Evolutionary conservation across 768 basidiomycete genomes (phyloP), one percentile per base, ranked within the genome.

Genomic region (Leccinum truebloodii): DNA sequence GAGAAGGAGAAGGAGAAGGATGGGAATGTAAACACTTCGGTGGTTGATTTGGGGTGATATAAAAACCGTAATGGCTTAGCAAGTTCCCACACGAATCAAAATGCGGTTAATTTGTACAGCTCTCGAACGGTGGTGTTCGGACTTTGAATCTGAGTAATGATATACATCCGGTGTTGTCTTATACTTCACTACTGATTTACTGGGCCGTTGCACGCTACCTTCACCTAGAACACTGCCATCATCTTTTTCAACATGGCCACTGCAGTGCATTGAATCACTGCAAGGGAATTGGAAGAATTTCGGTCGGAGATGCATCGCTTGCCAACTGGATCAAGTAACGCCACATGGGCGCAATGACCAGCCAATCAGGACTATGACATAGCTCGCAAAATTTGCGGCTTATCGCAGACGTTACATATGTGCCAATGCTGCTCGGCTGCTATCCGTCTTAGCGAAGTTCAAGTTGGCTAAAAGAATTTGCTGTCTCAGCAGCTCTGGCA

Each of bases 31-130:
- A 55, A 30, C 52, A 18, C 54, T 59, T 56, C 18, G 44, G 54
- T 37, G 28, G 34, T 35, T 35, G 34, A 35, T 35, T 35, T 35
- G 34, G 34, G 34, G 63, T 30, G 28, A 52, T 65, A 59, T 63
- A 64, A 61, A 70, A 71, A 52, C 44, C 37, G 51, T 26, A 61
- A 64, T 64, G 66, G 53, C 60, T 63, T 63, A 58, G 62, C 67
- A 63, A 69, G 60, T 72, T 71, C 72, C 67, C 70, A 72, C 67
- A 70, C 67, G 14, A 60, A 62, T 61, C 57, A 49, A 58, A 35
- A 44, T 14, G 32, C 24, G 7, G 44, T 41, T 50, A 50, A 50
- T 28, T 50, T 16, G 24, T 8, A 24, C 48, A 22, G 20, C 9
- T 22, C 22, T 49, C 12, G 20, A 12, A 24, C 6, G 14, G 4